Evolutionary conservation across 495 filamentous ascomycete species (phyloP), one percentile per base, ranked within the genome.

Genomic region (Neurospora sp.): DNA sequence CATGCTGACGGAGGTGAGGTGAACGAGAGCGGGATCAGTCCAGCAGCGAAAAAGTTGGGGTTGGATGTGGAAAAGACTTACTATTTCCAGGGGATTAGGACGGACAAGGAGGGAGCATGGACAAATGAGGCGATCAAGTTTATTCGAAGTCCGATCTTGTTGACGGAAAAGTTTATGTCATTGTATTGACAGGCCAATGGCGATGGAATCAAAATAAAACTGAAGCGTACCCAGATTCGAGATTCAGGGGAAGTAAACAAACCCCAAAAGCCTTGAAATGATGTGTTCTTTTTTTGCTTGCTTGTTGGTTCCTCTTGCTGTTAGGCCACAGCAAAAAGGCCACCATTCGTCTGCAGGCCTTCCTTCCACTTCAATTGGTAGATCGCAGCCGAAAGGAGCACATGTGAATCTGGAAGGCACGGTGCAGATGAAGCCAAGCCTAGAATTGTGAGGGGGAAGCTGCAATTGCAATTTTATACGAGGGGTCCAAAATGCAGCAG

Each of bases 71-170:
- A 66, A 18, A 66, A 66, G 54, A 66, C 54, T 7, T 66, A 66
- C 5, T 18, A 35, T 66, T 66, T 66, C 14, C 54, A 35, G 27
- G 71, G 71, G 9, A 23, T 69, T 8, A 20, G 71, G 16, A 72
- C 71, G 31, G 71, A 39, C 14, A 72, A 72, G 20, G 31, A 46
- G 42, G 54, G 27, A 4, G 41, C 71, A 39, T 72, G 71, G 71
- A 72, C 71, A n/a, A 72, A 66, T 60, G 71, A 72, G 16, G 54
- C 44, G 14, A 46, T 72, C 44, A 72, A 72, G 44, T 66, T 60
- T 38, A 72, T 72, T 60, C 27, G 23, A 35, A 72, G 42, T n/a
- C 71, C 71, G 18, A 14, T 72, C 12, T 12, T 39, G 44, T 38
- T 72, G 44, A 72, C 71, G 18, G 71, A 72, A 37, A 69, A n/a